Base-by-base conservation (phyloP, 192 early-diverging fungal species). In the Backusella circina region DNA sequence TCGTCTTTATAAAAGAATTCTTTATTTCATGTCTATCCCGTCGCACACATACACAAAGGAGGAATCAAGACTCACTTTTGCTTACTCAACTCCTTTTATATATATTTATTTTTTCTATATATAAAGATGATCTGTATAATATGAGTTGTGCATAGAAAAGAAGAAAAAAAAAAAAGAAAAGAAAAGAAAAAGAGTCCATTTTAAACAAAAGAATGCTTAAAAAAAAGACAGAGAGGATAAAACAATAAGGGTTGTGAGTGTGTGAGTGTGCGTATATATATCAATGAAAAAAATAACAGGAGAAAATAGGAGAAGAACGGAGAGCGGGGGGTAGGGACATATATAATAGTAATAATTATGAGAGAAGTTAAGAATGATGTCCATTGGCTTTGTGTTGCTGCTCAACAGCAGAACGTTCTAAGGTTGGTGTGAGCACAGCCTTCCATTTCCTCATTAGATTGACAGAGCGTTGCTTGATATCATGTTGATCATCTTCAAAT, bases 361-460 rank as follows among this genome's bases (percentile, higher is more conserved):
- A 66, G 32, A 67, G 18, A 35, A n/a, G 16, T 33, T 32, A 33
- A 33, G 35, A 67, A 67, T 36, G 35, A 67, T 36, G n/a, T 36
- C 31, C 32, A 21, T 67, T 35, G 1, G 21, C 23, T 23, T 70
- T 23, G 5, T 70, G 36, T 30, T 26, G 32, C 37, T 69, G 69
- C 69, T 70, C 69, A 70, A 7, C 39, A 70, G 39, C n/a, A n/a
- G 3, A 12, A 1, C 7, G 28, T 36, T 23, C 13, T 23, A 32
- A 16, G 3, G 33, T n/a, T n/a, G 21, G 21, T 12, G 66, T 50
- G 68, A 81, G 65, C 12, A 82, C 31, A 9, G 54, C 39, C 37
- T 83, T 83, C 82, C 82, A 83, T 28, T 72, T 73, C 61, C 64
- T 76, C 78, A 83, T 80, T 39, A 79, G 67, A 16, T 71, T 21